A percentile compares a stretch with the other conserved stretches of the same genome.
Evolutionary conservation across 768 basidiomycete species (phyloP).

Genomic region (Auricularia sp.): DNA sequence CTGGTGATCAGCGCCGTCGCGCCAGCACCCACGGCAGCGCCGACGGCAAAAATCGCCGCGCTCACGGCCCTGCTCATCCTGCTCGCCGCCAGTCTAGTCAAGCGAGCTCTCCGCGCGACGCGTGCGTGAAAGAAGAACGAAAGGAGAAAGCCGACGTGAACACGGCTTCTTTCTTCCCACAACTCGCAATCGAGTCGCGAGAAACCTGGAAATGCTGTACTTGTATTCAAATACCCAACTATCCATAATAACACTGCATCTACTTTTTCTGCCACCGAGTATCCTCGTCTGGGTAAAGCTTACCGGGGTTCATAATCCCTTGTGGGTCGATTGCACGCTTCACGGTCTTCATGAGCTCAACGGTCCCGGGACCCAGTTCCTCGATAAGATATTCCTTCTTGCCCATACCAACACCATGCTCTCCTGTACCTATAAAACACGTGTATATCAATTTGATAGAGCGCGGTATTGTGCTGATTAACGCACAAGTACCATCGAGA

Average conservation of each 20-base stretch:
- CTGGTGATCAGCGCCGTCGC: conserved; percentile 21
- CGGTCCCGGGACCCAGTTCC: conserved; percentile 78
- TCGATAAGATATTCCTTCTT: conserved; percentile 71
- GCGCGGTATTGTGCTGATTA: neutral
- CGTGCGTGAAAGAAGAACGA: too few species aligned
- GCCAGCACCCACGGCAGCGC: conserved; percentile 72
- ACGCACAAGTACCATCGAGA: conserved; percentile 68
- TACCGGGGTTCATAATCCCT: conserved; percentile 80
- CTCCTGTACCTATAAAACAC: conserved; percentile 52
- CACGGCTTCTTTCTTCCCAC: too few species aligned
- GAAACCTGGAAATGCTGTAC: too few species aligned
- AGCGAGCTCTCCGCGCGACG: too few species aligned
- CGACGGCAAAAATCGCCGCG: conserved; percentile 71
- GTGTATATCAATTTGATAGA: neutral
- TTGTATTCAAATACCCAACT: too few species aligned
- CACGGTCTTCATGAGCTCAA: conserved; percentile 77
- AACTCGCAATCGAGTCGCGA: too few species aligned
- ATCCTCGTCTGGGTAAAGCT: conserved; percentile 22
- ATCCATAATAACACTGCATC: too few species aligned
- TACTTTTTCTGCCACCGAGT: conserved; percentile 1
- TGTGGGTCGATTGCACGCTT: conserved; percentile 72
- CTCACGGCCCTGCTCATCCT: conserved; percentile 25
- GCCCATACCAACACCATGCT: conserved; percentile 81
- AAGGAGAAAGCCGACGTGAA: too few species aligned
- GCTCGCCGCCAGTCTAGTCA: neutral